phyloP scores from a whole-genome alignment of 1,139 yeast genomes.

The Pneumocystis murina region DNA sequence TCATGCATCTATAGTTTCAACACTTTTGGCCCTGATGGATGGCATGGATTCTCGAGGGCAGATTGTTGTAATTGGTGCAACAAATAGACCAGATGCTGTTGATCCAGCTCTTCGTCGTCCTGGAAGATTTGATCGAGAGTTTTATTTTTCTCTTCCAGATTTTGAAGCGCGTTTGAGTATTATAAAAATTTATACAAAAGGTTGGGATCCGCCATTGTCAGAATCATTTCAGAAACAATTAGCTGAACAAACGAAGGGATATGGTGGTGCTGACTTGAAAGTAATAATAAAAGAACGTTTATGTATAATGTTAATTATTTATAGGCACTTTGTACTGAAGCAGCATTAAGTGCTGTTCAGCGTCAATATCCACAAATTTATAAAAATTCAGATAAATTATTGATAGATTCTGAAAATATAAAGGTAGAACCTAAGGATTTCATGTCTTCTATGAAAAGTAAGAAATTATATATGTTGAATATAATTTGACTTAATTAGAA shows the following conservation, averaged over 20 bases:
- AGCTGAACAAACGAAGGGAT: slow-evolving; percentile 79
- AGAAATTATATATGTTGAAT: neutral
- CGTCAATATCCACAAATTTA: slow-evolving; percentile 89
- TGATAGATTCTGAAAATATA: slow-evolving; percentile 56
- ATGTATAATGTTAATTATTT: slow-evolving; percentile 19
- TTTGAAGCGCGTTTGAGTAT: slow-evolving; percentile 63
- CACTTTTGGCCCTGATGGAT: slow-evolving; percentile 89
- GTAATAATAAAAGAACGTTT: neutral
- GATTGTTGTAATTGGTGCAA: slow-evolving; percentile 94
- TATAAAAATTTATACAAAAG: slow-evolving; percentile 66
- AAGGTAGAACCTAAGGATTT: slow-evolving; percentile 76
- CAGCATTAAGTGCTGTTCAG: slow-evolving; percentile 84
- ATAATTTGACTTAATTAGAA: slow-evolving; percentile 18
- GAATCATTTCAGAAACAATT: slow-evolving; percentile 47
- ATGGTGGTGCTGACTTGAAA: slow-evolving; percentile 80
- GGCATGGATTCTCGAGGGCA: slow-evolving; percentile 98
- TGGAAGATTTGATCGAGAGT: slow-evolving; percentile 93
- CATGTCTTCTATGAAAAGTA: slow-evolving; percentile 59
- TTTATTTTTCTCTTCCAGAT: slow-evolving; percentile 89
- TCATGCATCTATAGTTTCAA: slow-evolving; percentile 93
- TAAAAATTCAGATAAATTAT: slow-evolving; percentile 54
- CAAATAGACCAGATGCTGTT: slow-evolving; percentile 92
- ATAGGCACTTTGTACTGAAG: slow-evolving; percentile 87
- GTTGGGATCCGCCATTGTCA: slow-evolving; percentile 67
- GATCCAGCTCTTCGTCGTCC: slow-evolving; percentile 97